Percentiles rank a stretch among this genome's conserved stretches.
These are phyloP conservation scores for Ambrosia trifida DNA, from an alignment of 129 eudicot genomes.

Conservation along the genomic window DNA sequence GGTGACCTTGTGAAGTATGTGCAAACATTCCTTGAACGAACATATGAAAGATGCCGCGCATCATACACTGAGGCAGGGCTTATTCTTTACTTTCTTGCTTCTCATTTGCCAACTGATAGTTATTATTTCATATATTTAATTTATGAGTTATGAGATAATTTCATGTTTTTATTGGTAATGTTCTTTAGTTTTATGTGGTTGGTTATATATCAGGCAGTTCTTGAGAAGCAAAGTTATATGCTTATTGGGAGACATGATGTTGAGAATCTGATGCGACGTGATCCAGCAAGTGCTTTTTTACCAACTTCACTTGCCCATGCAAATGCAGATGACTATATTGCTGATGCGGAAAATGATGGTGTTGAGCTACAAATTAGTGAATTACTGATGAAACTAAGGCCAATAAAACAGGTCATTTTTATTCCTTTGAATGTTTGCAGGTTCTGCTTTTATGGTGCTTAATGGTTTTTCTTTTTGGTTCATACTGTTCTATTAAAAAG, in stretches of 20 bases:
- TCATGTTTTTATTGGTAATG: neutral
- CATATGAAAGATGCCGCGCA: conserved; percentile 99
- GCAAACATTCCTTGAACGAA: conserved; percentile 90
- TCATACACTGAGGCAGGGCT: conserved; percentile 87
- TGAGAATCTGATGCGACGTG: conserved; percentile 77
- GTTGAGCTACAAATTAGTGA: conserved; percentile 77
- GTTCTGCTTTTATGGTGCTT: conserved; percentile 8
- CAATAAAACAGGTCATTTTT: conserved; percentile 80
- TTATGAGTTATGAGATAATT: conserved; percentile 12
- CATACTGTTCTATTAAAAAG: neutral
- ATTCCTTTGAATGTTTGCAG: neutral
- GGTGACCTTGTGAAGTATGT: conserved; percentile 85
- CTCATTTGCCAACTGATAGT: conserved; percentile 17
- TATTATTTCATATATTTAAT: conserved; percentile 6
- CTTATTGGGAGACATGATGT: conserved; percentile 95
- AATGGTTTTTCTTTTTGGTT: neutral
- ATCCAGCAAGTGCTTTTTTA: conserved; percentile 85
- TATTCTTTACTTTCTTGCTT: conserved; percentile 21
- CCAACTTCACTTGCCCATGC: conserved; percentile 59
- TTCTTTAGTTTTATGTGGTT: conserved; percentile 26
- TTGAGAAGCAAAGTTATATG: conserved; percentile 99
- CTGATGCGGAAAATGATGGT: conserved; percentile 56
- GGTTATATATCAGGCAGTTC: conserved; percentile 88
- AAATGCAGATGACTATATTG: conserved; percentile 37
- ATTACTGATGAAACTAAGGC: conserved; percentile 74